Base-by-base conservation (phyloP, 495 filamentous ascomycete genomes). In the Aspergillus sclerotiicarbonarius region DNA sequence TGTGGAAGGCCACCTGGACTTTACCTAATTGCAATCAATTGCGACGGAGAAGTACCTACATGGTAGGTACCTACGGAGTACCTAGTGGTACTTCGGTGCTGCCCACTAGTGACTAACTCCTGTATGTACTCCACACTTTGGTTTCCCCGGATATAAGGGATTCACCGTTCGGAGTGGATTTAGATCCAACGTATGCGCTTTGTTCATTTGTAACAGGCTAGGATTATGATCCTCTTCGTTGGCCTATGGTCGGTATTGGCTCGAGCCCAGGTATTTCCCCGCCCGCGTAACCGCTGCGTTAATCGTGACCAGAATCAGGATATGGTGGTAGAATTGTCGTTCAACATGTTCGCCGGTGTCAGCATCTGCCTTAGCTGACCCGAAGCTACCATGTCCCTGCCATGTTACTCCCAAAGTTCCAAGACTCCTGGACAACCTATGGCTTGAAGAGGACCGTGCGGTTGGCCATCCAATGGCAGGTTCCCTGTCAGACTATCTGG, bases 51-150 rank as follows among this genome's bases (percentile, higher is more conserved):
- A n/a, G n/a, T n/a, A n/a, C n/a, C n/a, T n/a, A n/a, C n/a, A n/a
- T n/a, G n/a, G n/a, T n/a, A n/a, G n/a, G 31, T 33, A 33, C 31
- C 5, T 33, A 33, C 10, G 31, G 31, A 33, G 31, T 33, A 33
- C 31, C 31, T 37, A 37, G 1, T 12, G 13, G 37, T 41, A 37
- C 33, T 37, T 37, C 33, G 33, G 33, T 37, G 33, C 33, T 37
- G 33, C 33, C 33, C 9, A 37, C 33, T 37, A 10, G 33, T 15
- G 37, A n/a, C 37, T n/a, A n/a, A 6, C 13, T 41, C 13, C 37
- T n/a, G 8, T 41, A 41, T 41, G 37, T 52, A 52, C 56, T 59
- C 56, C 56, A 48, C 56, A 59, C 43, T 48, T 41, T 59, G 10
- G 50, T n/a, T 59, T 59, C 50, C 41, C 56, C 56, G 16, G 48